Evolutionary conservation across 768 basidiomycete genomes (phyloP).

Genomic region (Saitozyma podzolica): DNA sequence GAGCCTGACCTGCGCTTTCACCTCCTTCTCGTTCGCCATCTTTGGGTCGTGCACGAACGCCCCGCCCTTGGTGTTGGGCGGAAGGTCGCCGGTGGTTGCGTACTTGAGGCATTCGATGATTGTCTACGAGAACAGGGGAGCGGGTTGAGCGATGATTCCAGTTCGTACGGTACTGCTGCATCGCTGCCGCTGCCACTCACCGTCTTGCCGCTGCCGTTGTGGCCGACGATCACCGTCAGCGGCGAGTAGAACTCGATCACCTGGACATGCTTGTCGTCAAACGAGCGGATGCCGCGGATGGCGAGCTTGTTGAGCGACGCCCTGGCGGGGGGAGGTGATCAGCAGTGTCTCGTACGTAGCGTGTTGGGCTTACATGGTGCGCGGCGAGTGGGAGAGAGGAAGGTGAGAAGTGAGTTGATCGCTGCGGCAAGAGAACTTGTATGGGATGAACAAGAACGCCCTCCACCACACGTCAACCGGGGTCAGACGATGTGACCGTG

Average conservation of each 20-base stretch:
- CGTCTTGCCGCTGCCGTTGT: conserved; percentile 98
- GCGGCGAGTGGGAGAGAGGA: not conserved
- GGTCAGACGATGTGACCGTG: too few species aligned
- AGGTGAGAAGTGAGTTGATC: not conserved
- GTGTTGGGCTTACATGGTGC: too few species aligned
- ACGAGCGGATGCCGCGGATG: conserved; percentile 86
- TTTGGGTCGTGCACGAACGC: conserved; percentile 98
- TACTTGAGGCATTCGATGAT: conserved; percentile 99
- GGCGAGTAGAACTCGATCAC: conserved; percentile 97
- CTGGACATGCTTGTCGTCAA: conserved; percentile 90
- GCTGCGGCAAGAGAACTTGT: not conserved
- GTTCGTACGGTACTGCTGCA: not conserved
- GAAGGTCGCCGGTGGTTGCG: conserved; percentile 95
- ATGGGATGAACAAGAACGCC: too few species aligned
- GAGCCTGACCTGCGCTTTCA: conserved; percentile 96
- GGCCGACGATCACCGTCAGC: conserved; percentile 96
- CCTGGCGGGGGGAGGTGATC: conserved; percentile 48
- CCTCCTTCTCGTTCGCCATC: conserved; percentile 99
- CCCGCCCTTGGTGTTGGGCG: conserved; percentile 95
- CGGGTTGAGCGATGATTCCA: not conserved
- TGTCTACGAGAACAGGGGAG: conserved; percentile 56
- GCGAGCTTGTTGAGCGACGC: conserved; percentile 87
- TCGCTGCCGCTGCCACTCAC: conserved; percentile 32
- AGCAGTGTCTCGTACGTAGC: too few species aligned
- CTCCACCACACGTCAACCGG: conserved; percentile 4